phyloP scores from a whole-genome alignment of 2,329 filamentous ascomycete species.

The Beauveria bassiana region DNA sequence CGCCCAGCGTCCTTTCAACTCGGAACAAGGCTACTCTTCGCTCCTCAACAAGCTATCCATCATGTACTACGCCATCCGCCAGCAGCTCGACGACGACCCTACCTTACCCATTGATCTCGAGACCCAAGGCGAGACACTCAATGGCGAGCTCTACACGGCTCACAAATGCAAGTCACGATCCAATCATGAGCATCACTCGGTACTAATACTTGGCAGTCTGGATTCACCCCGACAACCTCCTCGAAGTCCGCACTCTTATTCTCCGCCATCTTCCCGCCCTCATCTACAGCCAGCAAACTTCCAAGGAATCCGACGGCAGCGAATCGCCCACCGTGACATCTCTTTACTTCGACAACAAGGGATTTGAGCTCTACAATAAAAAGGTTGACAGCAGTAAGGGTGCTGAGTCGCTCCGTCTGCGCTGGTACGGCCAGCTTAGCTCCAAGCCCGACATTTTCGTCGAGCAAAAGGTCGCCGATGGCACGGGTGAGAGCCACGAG shows the following conservation, averaged over 20 bases:
- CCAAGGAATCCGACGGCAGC: conserved; percentile 71
- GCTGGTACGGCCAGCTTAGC: conserved; percentile 84
- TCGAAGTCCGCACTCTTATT: conserved; percentile 95
- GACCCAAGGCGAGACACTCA: conserved; percentile 47
- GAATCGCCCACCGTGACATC: conserved; percentile 90
- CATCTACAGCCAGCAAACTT: conserved; percentile 82
- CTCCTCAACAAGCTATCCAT: conserved; percentile 84
- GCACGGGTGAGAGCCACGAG: conserved; percentile 71
- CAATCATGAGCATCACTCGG: conserved; percentile 14
- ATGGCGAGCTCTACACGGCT: conserved; percentile 69
- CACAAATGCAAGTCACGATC: conserved; percentile 66
- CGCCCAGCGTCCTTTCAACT: conserved; percentile 87
- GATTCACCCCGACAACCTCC: conserved; percentile 90
- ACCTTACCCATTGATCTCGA: conserved; percentile 39
- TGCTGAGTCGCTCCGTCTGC: conserved; percentile 73
- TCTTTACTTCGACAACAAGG: conserved; percentile 86
- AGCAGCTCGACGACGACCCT: conserved; percentile 61
- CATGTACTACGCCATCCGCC: conserved; percentile 91
- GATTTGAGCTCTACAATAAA: conserved; percentile 77
- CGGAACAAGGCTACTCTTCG: conserved; percentile 79
- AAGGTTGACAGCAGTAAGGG: conserved; percentile 71
- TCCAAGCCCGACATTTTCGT: conserved; percentile 73
- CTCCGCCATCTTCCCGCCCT: conserved; percentile 83
- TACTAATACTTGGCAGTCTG: conserved; percentile 51
- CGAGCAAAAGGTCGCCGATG: conserved; percentile 81